Percentiles rank a stretch among this genome's conserved stretches.
phyloP scores from a whole-genome alignment of 2,329 filamentous ascomycete species.

The Colletotrichum acutatum region DNA sequence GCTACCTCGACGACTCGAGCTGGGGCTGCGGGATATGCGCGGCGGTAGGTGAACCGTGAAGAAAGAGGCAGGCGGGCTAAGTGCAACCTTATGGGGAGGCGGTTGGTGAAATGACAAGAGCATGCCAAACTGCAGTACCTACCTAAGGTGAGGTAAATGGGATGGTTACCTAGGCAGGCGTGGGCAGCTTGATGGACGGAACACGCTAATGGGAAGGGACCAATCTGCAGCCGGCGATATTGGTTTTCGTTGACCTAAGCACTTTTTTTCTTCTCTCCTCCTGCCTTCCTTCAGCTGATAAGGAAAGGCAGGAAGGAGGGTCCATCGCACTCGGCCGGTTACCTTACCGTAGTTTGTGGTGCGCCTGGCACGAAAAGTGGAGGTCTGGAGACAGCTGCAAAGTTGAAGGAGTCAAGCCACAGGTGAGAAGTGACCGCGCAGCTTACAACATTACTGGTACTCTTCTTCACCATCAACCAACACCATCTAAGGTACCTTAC shows the following conservation, averaged over 20 bases:
- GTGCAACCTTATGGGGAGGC: neutral
- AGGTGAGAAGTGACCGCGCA: conserved; percentile 9
- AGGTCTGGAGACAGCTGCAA: conserved; percentile 4
- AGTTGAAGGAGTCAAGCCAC: neutral
- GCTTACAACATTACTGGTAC: neutral
- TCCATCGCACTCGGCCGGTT: neutral
- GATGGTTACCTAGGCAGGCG: neutral
- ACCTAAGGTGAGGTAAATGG: neutral
- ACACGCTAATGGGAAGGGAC: neutral
- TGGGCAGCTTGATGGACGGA: neutral
- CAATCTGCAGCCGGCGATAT: conserved; percentile 24
- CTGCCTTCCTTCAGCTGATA: conserved; percentile 10
- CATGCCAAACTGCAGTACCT: neutral
- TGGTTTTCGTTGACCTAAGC: neutral
- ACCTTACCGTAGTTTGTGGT: conserved; percentile 5
- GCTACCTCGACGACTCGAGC: neutral
- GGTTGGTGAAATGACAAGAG: conserved; percentile 1
- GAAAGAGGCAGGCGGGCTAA: conserved; percentile 2
- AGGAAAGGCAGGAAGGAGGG: neutral
- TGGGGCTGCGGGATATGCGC: neutral
- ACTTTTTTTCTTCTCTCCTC: neutral
- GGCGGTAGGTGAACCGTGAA: neutral
- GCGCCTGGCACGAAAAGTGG: conserved; percentile 23
- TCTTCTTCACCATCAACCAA: neutral
- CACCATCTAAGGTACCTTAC: neutral